phyloP scores from a whole-genome alignment of 2,329 filamentous ascomycete genomes.

The Penicillium thymicola region DNA sequence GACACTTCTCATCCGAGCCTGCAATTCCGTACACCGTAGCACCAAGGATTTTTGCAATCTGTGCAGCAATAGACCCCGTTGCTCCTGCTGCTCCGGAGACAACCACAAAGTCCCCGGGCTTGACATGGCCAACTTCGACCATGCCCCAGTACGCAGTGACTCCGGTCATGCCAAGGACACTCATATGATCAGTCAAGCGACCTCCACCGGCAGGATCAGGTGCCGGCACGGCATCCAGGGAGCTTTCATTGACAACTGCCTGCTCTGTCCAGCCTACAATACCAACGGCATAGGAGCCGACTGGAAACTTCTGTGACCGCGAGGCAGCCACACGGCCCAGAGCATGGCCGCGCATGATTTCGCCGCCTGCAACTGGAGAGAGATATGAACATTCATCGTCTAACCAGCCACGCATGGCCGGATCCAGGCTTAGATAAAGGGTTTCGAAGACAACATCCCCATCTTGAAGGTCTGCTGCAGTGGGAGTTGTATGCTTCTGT shows the following conservation, averaged over 20 bases:
- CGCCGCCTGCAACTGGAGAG: background rate
- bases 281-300: background rate
- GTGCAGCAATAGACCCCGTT: constrained; percentile 49
- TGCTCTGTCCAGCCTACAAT: background rate
- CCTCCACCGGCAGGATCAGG: background rate
- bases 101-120: constrained; percentile 43
- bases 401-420: background rate
- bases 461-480: background rate
- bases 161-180: constrained; percentile 28
- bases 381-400: background rate
- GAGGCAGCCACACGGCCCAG: background rate
- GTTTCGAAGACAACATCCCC: background rate
- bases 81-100: constrained; percentile 50
- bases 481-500: background rate
- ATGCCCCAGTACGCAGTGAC: constrained; percentile 53
- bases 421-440: background rate
- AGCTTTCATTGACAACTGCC: background rate
- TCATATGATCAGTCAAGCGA: constrained; percentile 25
- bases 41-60: constrained; percentile 48
- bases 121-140: constrained; percentile 38
- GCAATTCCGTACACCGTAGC: constrained; percentile 50
- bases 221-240: background rate
- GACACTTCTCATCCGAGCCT: constrained; percentile 52
- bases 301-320: background rate
- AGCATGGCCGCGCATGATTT: background rate